These are phyloP conservation scores for Coemansia guatemalensis DNA, from an alignment of 192 early-diverging fungal species.

Conservation along the genomic window DNA sequence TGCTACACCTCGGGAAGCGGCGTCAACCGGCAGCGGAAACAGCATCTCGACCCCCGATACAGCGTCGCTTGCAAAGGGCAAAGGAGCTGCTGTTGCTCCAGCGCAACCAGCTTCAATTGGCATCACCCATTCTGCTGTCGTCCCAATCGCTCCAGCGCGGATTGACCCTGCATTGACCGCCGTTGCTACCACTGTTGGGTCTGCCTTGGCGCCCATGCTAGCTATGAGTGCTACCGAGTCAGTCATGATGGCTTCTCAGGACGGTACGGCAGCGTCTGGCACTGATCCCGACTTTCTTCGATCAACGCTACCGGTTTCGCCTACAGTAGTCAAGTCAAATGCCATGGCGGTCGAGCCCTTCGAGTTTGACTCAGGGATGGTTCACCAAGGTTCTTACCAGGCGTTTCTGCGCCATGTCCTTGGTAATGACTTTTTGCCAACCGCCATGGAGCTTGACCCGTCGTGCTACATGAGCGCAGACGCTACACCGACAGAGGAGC, in stretches of 20 bases:
- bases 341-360: slow-evolving; percentile 5
- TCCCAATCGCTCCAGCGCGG: too few relatives aligned
- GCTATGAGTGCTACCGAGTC: too few relatives aligned
- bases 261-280: neutral
- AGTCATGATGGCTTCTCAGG: neutral
- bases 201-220: too few relatives aligned
- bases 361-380: slow-evolving; percentile 4
- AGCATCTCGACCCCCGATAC: neutral
- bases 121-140: too few relatives aligned
- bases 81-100: too few relatives aligned
- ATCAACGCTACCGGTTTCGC: slow-evolving; percentile 2
- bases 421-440: slow-evolving; percentile 35
- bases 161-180: too few relatives aligned
- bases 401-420: slow-evolving; percentile 16
- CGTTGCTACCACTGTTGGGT: too few relatives aligned
- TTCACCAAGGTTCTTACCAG: slow-evolving; percentile 21
- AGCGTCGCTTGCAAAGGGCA: neutral
- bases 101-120: too few relatives aligned
- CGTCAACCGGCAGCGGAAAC: neutral
- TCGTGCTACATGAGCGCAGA: slow-evolving; percentile 33
- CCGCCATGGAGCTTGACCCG: slow-evolving; percentile 35
- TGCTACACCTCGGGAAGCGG: neutral
- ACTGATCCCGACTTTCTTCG: neutral
- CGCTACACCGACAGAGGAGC: slow-evolving; percentile 15
- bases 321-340: neutral